phyloP scores from a whole-genome alignment of 129 eudicot species.

The Tagetes patula region DNA sequence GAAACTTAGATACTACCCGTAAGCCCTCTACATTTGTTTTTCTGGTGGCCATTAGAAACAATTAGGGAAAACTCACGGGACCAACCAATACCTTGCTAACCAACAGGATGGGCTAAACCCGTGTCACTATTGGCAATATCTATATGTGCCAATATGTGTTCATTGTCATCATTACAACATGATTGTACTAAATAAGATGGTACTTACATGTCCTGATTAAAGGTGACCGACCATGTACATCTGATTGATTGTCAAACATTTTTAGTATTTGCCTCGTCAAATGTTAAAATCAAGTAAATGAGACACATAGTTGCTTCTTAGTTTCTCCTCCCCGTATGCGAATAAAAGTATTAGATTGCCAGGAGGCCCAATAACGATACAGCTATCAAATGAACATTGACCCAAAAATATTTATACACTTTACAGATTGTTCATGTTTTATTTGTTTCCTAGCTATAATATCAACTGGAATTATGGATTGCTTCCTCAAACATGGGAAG shows the following conservation, averaged over 20 bases:
- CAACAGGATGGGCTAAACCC: background rate
- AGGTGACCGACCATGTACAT: background rate
- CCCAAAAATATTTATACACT: background rate
- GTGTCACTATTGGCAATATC: background rate
- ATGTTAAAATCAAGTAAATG: background rate
- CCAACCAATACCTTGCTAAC: background rate
- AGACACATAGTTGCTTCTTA: background rate
- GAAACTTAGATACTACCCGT: conserved; percentile 96
- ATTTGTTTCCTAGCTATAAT: conserved; percentile 62
- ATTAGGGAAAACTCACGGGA: background rate
- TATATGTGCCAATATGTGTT: background rate
- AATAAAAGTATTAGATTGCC: conserved; percentile 4
- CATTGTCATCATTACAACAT: background rate
- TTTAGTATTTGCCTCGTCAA: background rate
- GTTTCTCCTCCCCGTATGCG: background rate
- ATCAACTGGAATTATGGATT: conserved; percentile 97
- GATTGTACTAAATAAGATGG: conserved; percentile 13
- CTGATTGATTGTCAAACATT: background rate
- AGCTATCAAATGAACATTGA: background rate
- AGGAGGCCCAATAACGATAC: background rate
- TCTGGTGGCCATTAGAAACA: background rate
- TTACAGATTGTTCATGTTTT: background rate
- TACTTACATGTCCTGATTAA: background rate
- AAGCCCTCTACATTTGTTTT: conserved; percentile 28
- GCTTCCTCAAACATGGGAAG: conserved; percentile 99